phyloP scores from a whole-genome alignment of 164 flowering plant genomes.

The Nymphaea thermarum region DNA sequence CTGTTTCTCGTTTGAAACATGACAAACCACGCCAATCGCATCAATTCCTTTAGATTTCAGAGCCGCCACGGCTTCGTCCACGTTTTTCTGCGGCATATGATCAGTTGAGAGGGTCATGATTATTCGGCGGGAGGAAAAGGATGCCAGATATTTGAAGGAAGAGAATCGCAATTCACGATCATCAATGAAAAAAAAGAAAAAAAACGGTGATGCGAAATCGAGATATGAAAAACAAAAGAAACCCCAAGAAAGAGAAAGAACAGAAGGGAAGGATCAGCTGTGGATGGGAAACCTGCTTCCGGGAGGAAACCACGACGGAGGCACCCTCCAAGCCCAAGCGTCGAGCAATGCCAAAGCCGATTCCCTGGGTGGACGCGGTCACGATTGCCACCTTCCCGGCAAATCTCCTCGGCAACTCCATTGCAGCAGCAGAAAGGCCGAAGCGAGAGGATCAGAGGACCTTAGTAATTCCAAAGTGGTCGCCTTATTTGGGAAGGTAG shows the following conservation, averaged over 20 bases:
- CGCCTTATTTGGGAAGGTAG: no score
- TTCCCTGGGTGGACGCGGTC: constrained; percentile 93
- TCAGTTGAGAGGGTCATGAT: not conserved
- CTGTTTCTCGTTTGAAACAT: constrained; percentile 74
- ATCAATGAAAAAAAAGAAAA: not conserved
- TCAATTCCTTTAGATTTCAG: constrained; percentile 65
- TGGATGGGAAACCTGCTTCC: constrained; percentile 50
- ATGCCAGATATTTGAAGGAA: no score
- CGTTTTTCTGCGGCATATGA: constrained; percentile 49
- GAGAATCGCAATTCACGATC: not conserved
- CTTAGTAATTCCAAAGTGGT: no score
- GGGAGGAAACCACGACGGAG: constrained; percentile 80
- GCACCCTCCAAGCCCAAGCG: constrained; percentile 89
- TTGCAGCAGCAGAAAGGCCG: no score
- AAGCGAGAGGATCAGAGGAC: no score
- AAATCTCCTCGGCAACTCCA: constrained; percentile 44
- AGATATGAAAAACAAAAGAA: not conserved
- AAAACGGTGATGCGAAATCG: not conserved
- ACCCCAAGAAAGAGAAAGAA: not conserved
- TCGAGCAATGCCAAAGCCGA: constrained; percentile 76
- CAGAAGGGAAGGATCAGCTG: not conserved
- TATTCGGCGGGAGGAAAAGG: not conserved
- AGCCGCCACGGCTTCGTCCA: constrained; percentile 72
- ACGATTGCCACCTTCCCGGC: constrained; percentile 81
- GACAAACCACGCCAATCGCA: constrained; percentile 76